These are phyloP conservation scores for Sporisorium iseilematis-ciliati DNA, from an alignment of 1,284 basidiomycete species.

Conservation along the genomic window DNA sequence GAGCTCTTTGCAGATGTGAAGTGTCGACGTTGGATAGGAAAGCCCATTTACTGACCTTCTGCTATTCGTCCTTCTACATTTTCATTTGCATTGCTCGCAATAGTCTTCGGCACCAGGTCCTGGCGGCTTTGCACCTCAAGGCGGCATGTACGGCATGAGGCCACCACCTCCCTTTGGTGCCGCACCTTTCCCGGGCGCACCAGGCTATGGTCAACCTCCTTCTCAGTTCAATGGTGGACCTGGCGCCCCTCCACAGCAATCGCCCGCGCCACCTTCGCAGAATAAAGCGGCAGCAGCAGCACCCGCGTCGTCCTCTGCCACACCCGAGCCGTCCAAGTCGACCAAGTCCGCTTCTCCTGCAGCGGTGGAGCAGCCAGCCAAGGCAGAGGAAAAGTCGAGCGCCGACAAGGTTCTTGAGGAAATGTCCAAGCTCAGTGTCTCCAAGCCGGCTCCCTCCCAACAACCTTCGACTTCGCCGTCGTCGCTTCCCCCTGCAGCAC, in stretches of 20 bases:
- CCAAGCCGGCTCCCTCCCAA: slow-evolving; percentile 17
- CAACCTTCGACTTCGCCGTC: slow-evolving; percentile 33
- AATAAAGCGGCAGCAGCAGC: slow-evolving; percentile 26
- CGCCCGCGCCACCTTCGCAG: slow-evolving; percentile 11
- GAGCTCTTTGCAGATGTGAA: slow-evolving; percentile 4
- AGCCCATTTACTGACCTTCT: slow-evolving; percentile 9
- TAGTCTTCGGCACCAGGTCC: slow-evolving; percentile 35
- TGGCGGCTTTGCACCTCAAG: slow-evolving; percentile 21
- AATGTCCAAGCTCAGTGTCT: slow-evolving; percentile 57
- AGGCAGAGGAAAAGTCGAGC: slow-evolving; percentile 33
- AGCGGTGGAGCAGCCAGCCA: slow-evolving; percentile 8
- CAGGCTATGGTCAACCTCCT: slow-evolving; percentile 42
- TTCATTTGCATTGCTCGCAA: not conserved
- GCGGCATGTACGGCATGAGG: slow-evolving; percentile 34
- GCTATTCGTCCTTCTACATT: not conserved
- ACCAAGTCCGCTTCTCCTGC: slow-evolving; percentile 25
- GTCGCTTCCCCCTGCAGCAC: slow-evolving; percentile 28
- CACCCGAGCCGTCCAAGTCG: slow-evolving; percentile 7
- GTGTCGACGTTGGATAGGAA: not conserved
- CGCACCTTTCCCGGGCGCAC: slow-evolving; percentile 21
- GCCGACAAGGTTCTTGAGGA: slow-evolving; percentile 57
- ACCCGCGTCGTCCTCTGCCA: slow-evolving; percentile 7
- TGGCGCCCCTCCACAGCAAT: slow-evolving; percentile 28
- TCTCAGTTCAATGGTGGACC: slow-evolving; percentile 43
- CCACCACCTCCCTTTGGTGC: slow-evolving; percentile 35